Conservation (phyloP, 345 rosid genomes). For the Salix viminalis region DNA sequence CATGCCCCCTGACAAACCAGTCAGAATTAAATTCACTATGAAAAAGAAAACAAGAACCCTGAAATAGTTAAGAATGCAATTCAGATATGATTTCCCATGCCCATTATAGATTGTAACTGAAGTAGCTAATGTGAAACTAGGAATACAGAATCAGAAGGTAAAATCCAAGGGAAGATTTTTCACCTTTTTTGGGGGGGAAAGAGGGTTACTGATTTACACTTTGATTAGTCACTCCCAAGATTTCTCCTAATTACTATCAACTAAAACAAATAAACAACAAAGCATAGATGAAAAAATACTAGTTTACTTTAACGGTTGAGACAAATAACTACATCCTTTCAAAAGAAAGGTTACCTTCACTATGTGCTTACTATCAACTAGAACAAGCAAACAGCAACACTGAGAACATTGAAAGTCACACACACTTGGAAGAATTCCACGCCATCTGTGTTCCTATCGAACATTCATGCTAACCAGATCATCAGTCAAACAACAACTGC, state of each 20-base stretch:
- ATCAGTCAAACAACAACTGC: background rate
- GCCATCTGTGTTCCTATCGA: background rate
- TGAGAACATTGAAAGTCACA: background rate
- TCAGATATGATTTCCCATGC: conserved; percentile 14
- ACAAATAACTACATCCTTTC: no score
- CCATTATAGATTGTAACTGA: background rate
- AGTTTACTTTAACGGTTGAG: no score
- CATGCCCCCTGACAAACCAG: conserved; percentile 96
- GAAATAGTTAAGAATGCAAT: conserved; percentile 23
- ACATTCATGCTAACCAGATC: background rate
- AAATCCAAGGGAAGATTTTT: background rate
- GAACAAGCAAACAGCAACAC: background rate
- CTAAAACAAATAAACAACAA: background rate
- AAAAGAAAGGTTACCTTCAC: no score
- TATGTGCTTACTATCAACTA: background rate
- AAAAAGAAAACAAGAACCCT: conserved; percentile 29
- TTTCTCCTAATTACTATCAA: background rate
- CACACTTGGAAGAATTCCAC: background rate
- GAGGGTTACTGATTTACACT: background rate
- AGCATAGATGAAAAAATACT: background rate
- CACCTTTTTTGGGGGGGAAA: background rate
- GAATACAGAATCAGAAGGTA: background rate
- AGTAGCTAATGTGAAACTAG: background rate
- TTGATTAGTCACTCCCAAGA: background rate
- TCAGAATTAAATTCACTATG: conserved; percentile 54